Evolutionary conservation across 1,284 basidiomycete species (phyloP), one percentile per base, ranked within the genome.

Genomic region (Waitea zeae): DNA sequence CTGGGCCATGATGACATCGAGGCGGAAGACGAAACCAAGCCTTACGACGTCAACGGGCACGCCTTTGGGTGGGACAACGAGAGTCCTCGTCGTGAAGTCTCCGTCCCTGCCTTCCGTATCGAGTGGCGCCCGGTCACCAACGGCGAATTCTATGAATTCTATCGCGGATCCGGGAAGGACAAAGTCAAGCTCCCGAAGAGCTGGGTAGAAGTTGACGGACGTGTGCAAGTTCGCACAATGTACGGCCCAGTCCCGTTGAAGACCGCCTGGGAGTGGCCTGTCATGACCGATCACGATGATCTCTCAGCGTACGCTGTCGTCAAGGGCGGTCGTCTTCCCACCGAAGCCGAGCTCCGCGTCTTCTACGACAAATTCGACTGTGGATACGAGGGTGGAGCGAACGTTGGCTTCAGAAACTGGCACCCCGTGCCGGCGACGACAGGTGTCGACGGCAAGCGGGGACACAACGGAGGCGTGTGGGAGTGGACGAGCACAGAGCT

Each of bases 61-160:
- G 75, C 80, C 41, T 90, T 86, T 49, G 95, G 92, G 0, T 97
- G 92, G 93, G 95, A 98, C 53, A 92, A 88, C 46, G 93, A 98
- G 60, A 65, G 78, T 47, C 88, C 90, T 1, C 58, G 58, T 42
- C 59, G 79, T 15, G 50, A 50, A 12, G 67, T 76, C 11, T 45
- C 64, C 0, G 70, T 84, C 5, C 62, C 58, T 17, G 35, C 62
- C 36, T 76, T 96, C 61, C 65, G 62, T 40, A 78, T 95, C 35
- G 76, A 80, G 29, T 82, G 82, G 61, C 62, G 83, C 39, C 89
- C 90, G 1, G 64, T 97, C 33, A 83, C 77, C 33, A 98, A 97
- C 46, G 75, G 74, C 12, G 64, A 87, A 44, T 83, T 78, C 49
- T 67, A 67, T 44, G 48, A 63, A 28, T 80, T 73, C 45, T 81